Evolutionary conservation across 148 eudicot species (phyloP).

Genomic region (Rhododendron henanense): DNA sequence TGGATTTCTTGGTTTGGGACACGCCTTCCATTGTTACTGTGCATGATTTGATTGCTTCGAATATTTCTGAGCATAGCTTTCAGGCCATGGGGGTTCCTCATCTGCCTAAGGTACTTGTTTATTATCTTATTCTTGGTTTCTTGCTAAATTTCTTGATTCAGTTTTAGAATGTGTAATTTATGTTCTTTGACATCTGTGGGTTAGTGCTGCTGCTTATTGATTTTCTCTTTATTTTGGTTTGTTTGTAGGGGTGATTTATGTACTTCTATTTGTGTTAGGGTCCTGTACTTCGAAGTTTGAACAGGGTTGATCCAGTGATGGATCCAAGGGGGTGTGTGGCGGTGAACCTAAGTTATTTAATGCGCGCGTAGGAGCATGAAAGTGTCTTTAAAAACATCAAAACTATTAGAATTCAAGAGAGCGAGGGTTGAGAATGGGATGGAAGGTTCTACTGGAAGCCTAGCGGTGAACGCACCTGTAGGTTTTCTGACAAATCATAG

Average conservation of each 20-base stretch:
- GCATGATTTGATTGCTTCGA: slow-evolving; percentile 46
- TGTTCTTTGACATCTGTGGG: neutral
- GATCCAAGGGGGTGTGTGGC: neutral
- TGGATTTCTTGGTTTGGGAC: slow-evolving; percentile 53
- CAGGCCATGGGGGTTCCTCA: slow-evolving; percentile 56
- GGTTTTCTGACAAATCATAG: neutral
- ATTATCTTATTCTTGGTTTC: no score
- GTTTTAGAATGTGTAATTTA: neutral
- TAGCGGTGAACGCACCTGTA: neutral
- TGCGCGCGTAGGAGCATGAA: neutral
- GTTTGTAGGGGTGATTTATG: neutral
- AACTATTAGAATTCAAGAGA: no score
- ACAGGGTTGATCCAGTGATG: neutral
- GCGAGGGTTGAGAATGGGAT: neutral
- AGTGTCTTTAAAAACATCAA: neutral
- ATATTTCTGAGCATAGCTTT: slow-evolving; percentile 24
- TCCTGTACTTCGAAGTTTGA: no score
- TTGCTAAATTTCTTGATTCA: neutral
- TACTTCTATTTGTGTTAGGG: neutral
- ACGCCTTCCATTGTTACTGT: slow-evolving; percentile 38
- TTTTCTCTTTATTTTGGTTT: neutral
- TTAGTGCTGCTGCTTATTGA: neutral
- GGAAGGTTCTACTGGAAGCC: no score
- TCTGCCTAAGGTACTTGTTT: slow-evolving; percentile 38
- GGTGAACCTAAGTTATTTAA: neutral